phyloP scores from a whole-genome alignment of 2,329 filamentous ascomycete genomes.

The Sarocladium brachiariae region DNA sequence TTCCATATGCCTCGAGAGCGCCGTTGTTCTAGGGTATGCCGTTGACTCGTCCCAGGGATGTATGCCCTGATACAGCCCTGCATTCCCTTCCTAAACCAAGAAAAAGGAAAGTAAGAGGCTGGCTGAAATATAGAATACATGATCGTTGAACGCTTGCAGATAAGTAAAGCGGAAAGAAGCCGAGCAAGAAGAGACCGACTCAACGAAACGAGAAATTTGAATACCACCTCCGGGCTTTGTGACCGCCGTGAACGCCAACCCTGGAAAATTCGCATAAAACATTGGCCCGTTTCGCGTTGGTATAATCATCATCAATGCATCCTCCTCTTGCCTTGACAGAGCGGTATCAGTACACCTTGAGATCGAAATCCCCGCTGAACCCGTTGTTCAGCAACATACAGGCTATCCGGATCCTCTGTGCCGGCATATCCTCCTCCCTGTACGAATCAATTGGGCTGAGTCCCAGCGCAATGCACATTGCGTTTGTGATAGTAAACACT shows the following conservation, averaged over 20 bases:
- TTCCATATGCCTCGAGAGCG: no score
- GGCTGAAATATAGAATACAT: no score
- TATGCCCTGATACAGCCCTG: no score
- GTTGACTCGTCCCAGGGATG: no score
- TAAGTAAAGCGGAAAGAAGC: no score
- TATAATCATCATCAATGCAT: not conserved
- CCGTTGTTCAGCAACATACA: slow-evolving; percentile 61
- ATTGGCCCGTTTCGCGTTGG: not conserved
- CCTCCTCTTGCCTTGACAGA: not conserved
- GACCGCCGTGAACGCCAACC: not conserved
- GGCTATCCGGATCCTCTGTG: slow-evolving; percentile 56
- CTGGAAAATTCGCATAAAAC: not conserved
- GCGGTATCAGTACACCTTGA: slow-evolving; percentile 29
- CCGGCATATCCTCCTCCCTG: slow-evolving; percentile 44
- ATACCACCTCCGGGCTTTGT: not conserved
- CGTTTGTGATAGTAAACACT: slow-evolving; percentile 70
- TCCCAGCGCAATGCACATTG: slow-evolving; percentile 52
- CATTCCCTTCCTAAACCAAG: no score
- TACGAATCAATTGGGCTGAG: slow-evolving; percentile 46
- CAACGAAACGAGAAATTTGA: no score
- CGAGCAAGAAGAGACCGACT: not conserved
- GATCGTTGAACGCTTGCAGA: no score
- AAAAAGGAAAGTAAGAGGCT: no score
- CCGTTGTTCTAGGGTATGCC: no score
- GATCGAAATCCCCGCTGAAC: slow-evolving; percentile 53